Conservation (phyloP, 208 protist species). For the Wallacemonas sp. region DNA sequence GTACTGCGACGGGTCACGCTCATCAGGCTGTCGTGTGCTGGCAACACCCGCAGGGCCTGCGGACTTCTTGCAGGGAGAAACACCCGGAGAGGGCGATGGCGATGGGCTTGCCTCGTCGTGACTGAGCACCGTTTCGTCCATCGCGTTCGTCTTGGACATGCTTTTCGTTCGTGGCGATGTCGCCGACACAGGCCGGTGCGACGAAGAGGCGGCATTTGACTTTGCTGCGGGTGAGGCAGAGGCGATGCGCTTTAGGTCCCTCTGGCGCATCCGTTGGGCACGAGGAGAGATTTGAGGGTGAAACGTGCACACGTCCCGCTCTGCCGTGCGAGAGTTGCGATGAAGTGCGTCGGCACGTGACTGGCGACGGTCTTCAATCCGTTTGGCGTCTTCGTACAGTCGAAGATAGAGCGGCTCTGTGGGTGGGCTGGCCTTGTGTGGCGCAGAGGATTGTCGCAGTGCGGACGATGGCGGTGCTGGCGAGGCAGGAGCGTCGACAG, state of each 20-base stretch:
- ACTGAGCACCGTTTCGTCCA: not conserved
- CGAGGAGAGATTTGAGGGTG: slow-evolving; percentile 22
- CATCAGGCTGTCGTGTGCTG: slow-evolving; percentile 1
- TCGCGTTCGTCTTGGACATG: too few relatives aligned
- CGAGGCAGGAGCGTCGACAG: too few relatives aligned
- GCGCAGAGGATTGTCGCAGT: too few relatives aligned
- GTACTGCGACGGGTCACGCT: slow-evolving; percentile 4
- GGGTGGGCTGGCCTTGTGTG: not conserved
- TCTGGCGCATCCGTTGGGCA: not conserved
- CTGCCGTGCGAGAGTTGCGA: not conserved
- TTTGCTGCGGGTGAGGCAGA: too few relatives aligned
- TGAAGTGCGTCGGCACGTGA: not conserved
- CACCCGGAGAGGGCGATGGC: slow-evolving; percentile 4
- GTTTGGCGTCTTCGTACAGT: slow-evolving; percentile 38
- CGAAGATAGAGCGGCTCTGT: slow-evolving; percentile 24
- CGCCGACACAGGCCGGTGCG: too few relatives aligned
- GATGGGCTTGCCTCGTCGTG: not conserved
- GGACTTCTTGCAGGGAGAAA: slow-evolving; percentile 4
- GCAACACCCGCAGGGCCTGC: too few relatives aligned
- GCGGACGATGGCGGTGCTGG: too few relatives aligned
- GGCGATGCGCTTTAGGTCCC: too few relatives aligned
- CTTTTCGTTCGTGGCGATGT: too few relatives aligned
- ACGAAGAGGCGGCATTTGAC: too few relatives aligned
- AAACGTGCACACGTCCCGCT: slow-evolving; percentile 26
- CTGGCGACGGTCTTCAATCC: slow-evolving; percentile 9